These are phyloP conservation scores for Fagopyrum esculentum DNA, from an alignment of 148 eudicot genomes.

Conservation along the genomic window DNA sequence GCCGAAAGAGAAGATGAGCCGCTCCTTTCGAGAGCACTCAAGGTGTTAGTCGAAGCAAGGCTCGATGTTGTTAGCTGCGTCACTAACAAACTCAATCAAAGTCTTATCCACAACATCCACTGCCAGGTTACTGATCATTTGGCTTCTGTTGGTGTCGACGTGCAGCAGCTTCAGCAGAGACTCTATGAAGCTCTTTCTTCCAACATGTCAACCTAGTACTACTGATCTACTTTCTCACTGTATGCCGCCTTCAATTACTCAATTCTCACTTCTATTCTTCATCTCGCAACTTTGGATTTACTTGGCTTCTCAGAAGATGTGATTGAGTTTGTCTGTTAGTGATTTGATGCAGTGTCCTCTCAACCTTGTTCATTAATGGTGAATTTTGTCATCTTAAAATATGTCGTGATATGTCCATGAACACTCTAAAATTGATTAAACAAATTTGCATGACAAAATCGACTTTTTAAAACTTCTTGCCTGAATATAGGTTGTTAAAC, in stretches of 20 bases:
- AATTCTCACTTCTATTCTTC: background rate
- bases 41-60: constrained; percentile 25
- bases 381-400: no score
- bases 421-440: no score
- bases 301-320: background rate
- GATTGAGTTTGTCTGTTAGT: background rate
- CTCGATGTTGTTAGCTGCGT: constrained; percentile 34
- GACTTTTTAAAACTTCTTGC: no score
- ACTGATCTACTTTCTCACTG: background rate
- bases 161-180: background rate
- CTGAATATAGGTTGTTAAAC: no score
- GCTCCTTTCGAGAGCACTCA: constrained; percentile 38
- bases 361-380: no score
- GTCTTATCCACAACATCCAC: constrained; percentile 31
- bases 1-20: constrained; percentile 11
- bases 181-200: background rate
- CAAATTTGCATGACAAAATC: no score
- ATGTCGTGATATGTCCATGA: no score
- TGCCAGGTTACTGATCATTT: constrained; percentile 29
- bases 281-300: background rate
- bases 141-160: background rate
- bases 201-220: background rate
- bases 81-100: constrained; percentile 28
- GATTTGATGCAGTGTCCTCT: no score
- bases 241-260: background rate